Base-by-base conservation (phyloP, 495 filamentous ascomycete genomes). In the Monascus purpureus region DNA sequence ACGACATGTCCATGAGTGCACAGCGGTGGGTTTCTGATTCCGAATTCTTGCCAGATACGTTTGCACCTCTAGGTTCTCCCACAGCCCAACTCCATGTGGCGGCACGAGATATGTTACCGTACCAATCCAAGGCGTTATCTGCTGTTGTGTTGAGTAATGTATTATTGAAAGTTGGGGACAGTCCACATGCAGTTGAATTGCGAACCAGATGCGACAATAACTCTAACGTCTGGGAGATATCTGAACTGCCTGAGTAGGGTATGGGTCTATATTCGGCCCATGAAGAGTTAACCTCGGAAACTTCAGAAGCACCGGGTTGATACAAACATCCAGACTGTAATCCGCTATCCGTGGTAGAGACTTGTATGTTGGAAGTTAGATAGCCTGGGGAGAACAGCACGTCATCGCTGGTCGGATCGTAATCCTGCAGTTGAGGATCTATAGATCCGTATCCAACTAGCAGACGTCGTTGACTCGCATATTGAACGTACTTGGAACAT, bases 41-140 rank as follows among this genome's bases (percentile, higher is more conserved):
- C 15, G 41, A 38, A 32, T 47, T 47, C 11, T 48, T 39, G 0
- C 37, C 37, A 23, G 30, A 20, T 13, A 43, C 32, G 5, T 30
- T 37, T 17, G 63, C 52, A 29, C 65, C 69, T 17, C 39, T 45
- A 1, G 74, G 75, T 44, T 77, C 56, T 8, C 58, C 61, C 6
- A 59, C 43, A 1, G 59, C 65, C 73, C 73, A 80, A 8, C 67
- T 65, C 75, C 75, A 80, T 13, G 65, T 53, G 4, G 63, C 49
- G 2, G 55, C 53, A 17, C 67, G 49, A 1, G 65, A 62, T 31
- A 70, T 52, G 27, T 65, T 61, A 24, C 59, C 50, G 46, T 79
- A 80, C 9, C 57, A 47, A 0, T 31, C 33, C 23, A 56, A 39
- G 32, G 64, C 47, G 11, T 40, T 40, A 32, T 67, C 56, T 8